phyloP scores from a whole-genome alignment of 2,329 filamentous ascomycete species.

The Immersiporthe knoxdaviesiana region DNA sequence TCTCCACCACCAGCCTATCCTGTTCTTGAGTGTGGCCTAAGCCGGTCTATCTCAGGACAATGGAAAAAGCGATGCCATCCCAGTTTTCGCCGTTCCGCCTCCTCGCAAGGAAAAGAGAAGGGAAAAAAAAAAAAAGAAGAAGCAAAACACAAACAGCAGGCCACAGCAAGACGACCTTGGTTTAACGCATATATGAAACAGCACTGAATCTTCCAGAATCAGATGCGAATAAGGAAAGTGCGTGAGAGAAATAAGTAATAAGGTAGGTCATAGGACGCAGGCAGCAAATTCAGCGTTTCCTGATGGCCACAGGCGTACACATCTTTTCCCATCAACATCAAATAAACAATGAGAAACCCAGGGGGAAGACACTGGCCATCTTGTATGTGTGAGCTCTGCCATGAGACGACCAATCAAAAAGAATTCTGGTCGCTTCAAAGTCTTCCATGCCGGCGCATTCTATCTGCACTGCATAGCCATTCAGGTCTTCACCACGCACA shows the following conservation, averaged over 20 bases:
- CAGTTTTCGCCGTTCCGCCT: constrained; percentile 5
- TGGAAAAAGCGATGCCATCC: constrained; percentile 8
- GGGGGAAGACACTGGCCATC: neutral
- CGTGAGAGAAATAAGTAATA: constrained; percentile 7
- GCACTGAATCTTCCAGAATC: constrained; percentile 11
- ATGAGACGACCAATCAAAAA: neutral
- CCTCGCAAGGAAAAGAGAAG: constrained; percentile 7
- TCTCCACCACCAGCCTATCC: neutral
- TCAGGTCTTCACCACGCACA: neutral
- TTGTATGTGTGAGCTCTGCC: neutral
- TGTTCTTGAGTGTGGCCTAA: neutral
- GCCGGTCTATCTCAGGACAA: constrained; percentile 10
- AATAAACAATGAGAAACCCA: neutral
- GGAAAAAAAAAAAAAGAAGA: neutral
- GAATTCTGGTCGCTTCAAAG: neutral
- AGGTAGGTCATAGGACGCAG: neutral
- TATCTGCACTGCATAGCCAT: neutral
- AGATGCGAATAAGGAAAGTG: constrained; percentile 11
- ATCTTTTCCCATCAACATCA: constrained; percentile 6
- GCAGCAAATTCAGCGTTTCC: neutral
- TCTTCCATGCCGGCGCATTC: neutral
- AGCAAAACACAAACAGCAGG: neutral
- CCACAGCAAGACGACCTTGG: neutral
- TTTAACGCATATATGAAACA: neutral
- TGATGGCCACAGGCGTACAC: neutral